phyloP scores from a whole-genome alignment of 768 basidiomycete species.

The Kondoa subrosea region DNA sequence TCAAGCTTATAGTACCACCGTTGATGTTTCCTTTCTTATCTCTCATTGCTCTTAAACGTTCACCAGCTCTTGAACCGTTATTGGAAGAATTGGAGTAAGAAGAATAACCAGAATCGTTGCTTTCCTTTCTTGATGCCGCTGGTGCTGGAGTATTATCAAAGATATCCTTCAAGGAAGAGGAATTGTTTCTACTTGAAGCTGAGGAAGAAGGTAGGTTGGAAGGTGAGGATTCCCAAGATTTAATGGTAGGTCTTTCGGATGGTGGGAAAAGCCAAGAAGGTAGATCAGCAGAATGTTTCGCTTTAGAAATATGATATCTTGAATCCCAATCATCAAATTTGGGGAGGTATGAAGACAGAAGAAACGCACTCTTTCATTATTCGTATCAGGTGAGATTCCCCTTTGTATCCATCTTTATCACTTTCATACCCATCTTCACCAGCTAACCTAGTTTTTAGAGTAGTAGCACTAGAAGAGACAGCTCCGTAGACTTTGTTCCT shows the following conservation, averaged over 20 bases:
- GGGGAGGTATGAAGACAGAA: neutral
- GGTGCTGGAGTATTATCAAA: neutral
- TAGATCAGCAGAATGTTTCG: neutral
- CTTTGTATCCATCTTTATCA: slow-evolving; percentile 2
- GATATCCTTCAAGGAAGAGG: neutral
- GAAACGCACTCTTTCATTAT: slow-evolving; percentile 1
- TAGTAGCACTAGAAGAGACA: neutral
- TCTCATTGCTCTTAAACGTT: neutral
- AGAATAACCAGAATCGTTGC: neutral
- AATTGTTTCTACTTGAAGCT: neutral
- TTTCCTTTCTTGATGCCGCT: neutral
- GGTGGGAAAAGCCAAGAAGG: slow-evolving; percentile 1
- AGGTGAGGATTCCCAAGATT: neutral
- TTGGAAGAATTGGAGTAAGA: neutral
- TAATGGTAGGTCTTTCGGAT: neutral
- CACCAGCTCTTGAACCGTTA: too few relatives aligned
- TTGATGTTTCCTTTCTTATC: neutral
- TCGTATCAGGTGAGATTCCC: neutral
- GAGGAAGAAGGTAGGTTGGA: neutral
- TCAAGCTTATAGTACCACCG: neutral
- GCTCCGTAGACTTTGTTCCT: neutral
- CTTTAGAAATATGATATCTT: neutral
- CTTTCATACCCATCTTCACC: slow-evolving; percentile 3
- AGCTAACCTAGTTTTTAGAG: neutral
- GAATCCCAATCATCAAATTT: neutral